These are phyloP conservation scores for Fusarium continuum DNA, from an alignment of 2,329 filamentous ascomycete genomes.

Conservation along the genomic window DNA sequence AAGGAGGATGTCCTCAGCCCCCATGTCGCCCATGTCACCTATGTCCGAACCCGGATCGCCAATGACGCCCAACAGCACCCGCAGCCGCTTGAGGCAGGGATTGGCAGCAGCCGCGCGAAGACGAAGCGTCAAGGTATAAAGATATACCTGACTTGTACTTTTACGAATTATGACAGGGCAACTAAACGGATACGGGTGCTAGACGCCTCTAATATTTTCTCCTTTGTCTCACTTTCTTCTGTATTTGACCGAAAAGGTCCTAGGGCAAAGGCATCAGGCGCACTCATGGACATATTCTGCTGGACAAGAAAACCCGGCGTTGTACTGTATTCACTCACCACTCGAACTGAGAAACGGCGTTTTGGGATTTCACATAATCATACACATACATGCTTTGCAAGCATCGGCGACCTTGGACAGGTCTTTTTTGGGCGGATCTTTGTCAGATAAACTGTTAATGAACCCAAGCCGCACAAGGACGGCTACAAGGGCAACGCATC, in stretches of 20 bases:
- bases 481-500: conserved; percentile 15
- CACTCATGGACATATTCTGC: conserved; percentile 31
- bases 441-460: conserved; percentile 41
- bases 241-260: conserved; percentile 25
- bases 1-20: conserved; percentile 48
- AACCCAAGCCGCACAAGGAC: conserved; percentile 27
- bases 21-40: conserved; percentile 43
- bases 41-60: conserved; percentile 42
- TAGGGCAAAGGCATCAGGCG: conserved; percentile 26
- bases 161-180: conserved; percentile 40
- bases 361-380: conserved; percentile 23
- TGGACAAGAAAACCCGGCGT: conserved; percentile 37
- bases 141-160: conserved; percentile 25
- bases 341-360: conserved; percentile 36
- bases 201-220: conserved; percentile 34
- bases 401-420: conserved; percentile 37
- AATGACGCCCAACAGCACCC: conserved; percentile 41
- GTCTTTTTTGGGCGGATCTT: conserved; percentile 31
- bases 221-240: conserved; percentile 31
- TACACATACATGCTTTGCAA: conserved; percentile 34
- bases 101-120: conserved; percentile 46
- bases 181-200: conserved; percentile 28
- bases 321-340: conserved; percentile 30
- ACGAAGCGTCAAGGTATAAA: conserved; percentile 52
- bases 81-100: conserved; percentile 38